Base-by-base conservation (phyloP, 2,329 filamentous ascomycete species). In the Aspergillus fijiensis region DNA sequence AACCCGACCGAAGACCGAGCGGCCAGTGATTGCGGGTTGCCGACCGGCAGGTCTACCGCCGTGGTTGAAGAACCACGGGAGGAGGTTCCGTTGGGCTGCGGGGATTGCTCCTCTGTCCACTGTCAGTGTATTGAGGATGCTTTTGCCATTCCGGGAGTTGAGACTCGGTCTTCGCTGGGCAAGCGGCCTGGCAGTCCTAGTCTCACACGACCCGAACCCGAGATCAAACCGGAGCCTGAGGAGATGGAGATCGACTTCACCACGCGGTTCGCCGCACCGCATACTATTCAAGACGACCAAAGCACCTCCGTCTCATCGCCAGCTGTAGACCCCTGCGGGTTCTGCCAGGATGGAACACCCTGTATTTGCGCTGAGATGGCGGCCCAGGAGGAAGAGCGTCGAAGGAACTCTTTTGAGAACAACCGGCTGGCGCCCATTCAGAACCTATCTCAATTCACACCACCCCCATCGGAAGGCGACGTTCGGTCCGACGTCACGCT, bases 261-360 rank as follows among this genome's bases (percentile, higher is more conserved):
- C 5, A 76, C 83, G 62, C 82, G 86, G 66, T 89, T 89, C 79
- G 84, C 58, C 78, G 80, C 70, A 72, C 79, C 66, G 54, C 72
- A 62, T 14, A 27, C 23, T 27, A 57, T 60, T 54, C 67, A 72
- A 65, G 65, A 66, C 31, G 60, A 65, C 49, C 59, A 61, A 33
- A 60, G 58, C 51, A 51, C 65, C 63, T 45, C 69, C 65, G 63
- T 74, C 72, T 63, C 76, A 69, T 67, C 76, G 63, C 50, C 73
- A 21, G 70, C 75, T n/a, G 79, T 85, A 63, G 90, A 94, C 67
- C 84, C 85, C 21, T 95, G 91, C 72, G 91, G 91, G 6, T 95
- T 95, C 77, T 95, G 91, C 76, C 86, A 88, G 63, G 89, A 93
- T 61, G 90, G 89, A 4, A 92, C 89, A 0, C 91, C 91, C 67